Conservation (phyloP, 805 yeast species). For the Zygotorulaspora florentina region DNA sequence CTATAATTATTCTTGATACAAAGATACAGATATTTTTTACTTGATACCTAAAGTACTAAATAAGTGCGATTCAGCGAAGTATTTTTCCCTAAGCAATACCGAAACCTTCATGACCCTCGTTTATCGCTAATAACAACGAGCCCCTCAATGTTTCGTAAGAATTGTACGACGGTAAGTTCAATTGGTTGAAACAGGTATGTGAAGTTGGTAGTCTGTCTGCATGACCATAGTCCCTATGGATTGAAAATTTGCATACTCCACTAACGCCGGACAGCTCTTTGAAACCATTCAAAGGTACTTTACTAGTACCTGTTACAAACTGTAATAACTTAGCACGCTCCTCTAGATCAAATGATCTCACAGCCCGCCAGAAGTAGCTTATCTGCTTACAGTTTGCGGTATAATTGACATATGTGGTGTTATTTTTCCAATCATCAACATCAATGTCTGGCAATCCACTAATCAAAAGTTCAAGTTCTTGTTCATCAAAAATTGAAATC, state of each 20-base stretch:
- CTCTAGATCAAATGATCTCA: slow-evolving; percentile 86
- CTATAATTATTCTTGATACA: neutral
- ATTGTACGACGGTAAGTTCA: slow-evolving; percentile 90
- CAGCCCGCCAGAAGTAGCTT: slow-evolving; percentile 98
- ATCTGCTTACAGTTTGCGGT: slow-evolving; percentile 79
- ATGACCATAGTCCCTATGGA: slow-evolving; percentile 84
- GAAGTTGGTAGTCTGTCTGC: slow-evolving; percentile 88
- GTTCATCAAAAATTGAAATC: slow-evolving; percentile 87
- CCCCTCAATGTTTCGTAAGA: slow-evolving; percentile 82
- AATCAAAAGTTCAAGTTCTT: slow-evolving; percentile 85
- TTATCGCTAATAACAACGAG: slow-evolving; percentile 74
- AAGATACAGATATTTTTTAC: too few relatives aligned
- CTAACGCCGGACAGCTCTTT: slow-evolving; percentile 82
- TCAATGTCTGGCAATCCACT: slow-evolving; percentile 96
- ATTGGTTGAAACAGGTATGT: slow-evolving; percentile 95
- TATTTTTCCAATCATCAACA: slow-evolving; percentile 91
- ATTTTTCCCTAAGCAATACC: slow-evolving; percentile 42
- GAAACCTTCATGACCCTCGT: slow-evolving; percentile 95
- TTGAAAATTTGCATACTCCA: slow-evolving; percentile 80
- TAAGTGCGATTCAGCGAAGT: neutral
- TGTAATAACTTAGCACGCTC: slow-evolving; percentile 92
- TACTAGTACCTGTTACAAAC: slow-evolving; percentile 95
- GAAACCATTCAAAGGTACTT: slow-evolving; percentile 93
- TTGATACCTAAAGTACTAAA: too few relatives aligned
- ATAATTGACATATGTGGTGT: slow-evolving; percentile 77